Conservation (phyloP, 306 rosid species). For the Trifolium fragiferum region DNA sequence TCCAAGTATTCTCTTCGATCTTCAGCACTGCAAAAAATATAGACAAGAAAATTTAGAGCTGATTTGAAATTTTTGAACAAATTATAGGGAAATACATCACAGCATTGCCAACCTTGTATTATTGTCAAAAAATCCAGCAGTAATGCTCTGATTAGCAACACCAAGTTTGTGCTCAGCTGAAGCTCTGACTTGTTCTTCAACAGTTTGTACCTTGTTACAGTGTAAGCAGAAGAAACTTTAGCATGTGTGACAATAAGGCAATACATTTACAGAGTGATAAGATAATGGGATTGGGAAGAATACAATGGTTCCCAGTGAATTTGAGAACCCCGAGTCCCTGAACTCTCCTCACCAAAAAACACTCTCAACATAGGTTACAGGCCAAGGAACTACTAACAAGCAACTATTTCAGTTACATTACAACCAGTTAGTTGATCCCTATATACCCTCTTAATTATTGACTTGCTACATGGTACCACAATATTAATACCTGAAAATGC, state of each 20-base stretch:
- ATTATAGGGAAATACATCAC: conserved; percentile 23
- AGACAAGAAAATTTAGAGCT: conserved; percentile 39
- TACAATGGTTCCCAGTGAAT: background rate
- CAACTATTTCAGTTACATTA: conserved; percentile 8
- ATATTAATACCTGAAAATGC: conserved; percentile 13
- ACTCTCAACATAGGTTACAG: background rate
- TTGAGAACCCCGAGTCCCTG: background rate
- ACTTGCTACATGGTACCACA: conserved; percentile 1
- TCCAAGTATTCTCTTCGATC: conserved; percentile 99
- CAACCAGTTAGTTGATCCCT: conserved; percentile 12
- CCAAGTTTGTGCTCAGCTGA: conserved; percentile 99
- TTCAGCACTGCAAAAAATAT: conserved; percentile 80
- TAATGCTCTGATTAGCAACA: conserved; percentile 98
- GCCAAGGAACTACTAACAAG: background rate
- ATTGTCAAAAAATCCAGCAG: conserved; percentile 99
- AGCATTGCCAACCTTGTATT: conserved; percentile 75
- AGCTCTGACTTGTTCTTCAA: conserved; percentile 99
- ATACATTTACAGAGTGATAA: conserved; percentile 10
- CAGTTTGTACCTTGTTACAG: conserved; percentile 87
- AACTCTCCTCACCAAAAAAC: conserved; percentile 5
- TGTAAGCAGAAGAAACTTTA: conserved; percentile 37
- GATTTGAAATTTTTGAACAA: conserved; percentile 32
- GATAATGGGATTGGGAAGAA: background rate
- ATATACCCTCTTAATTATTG: conserved; percentile 12
- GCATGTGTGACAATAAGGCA: conserved; percentile 30